Percentiles rank a stretch among this genome's conserved stretches.
Evolutionary conservation across 805 yeast genomes (phyloP).

Genomic region (Blastobotrys muscicola): DNA sequence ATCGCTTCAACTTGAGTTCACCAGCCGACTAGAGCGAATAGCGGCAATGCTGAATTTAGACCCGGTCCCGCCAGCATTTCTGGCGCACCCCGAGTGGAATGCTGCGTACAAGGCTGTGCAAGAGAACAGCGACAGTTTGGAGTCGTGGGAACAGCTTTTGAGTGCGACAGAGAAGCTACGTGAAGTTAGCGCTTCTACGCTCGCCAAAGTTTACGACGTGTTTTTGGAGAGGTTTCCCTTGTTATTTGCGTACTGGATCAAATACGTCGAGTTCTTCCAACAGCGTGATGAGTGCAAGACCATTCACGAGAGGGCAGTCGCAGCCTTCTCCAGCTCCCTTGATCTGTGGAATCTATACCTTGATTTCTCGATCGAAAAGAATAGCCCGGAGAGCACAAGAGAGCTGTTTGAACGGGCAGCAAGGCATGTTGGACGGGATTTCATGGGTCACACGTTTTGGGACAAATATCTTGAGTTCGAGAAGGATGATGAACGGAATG

Average conservation of each 20-base stretch:
- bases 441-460: conserved; percentile 75
- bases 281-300: conserved; percentile 9
- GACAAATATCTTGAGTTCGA: conserved; percentile 62
- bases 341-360: conserved; percentile 25
- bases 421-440: conserved; percentile 53
- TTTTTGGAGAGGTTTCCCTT: conserved; percentile 30
- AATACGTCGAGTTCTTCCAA: conserved; percentile 26
- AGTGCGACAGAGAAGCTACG: not conserved
- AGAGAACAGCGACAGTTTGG: conserved; percentile 11
- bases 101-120: conserved; percentile 10
- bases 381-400: conserved; percentile 9
- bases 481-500: conserved; percentile 33
- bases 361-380: conserved; percentile 13
- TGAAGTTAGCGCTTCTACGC: not conserved
- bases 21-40: too few relatives aligned
- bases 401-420: conserved; percentile 40
- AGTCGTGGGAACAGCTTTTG: conserved; percentile 12
- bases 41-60: not conserved
- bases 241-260: conserved; percentile 35
- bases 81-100: conserved; percentile 7
- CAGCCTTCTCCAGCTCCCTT: conserved; percentile 26
- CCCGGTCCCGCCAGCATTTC: not conserved
- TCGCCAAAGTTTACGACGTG: conserved; percentile 15
- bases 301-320: conserved; percentile 28
- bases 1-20: too few relatives aligned